Conservation (phyloP, 225 moss, liverwort and hornwort genomes). For the Neckera pumila region DNA sequence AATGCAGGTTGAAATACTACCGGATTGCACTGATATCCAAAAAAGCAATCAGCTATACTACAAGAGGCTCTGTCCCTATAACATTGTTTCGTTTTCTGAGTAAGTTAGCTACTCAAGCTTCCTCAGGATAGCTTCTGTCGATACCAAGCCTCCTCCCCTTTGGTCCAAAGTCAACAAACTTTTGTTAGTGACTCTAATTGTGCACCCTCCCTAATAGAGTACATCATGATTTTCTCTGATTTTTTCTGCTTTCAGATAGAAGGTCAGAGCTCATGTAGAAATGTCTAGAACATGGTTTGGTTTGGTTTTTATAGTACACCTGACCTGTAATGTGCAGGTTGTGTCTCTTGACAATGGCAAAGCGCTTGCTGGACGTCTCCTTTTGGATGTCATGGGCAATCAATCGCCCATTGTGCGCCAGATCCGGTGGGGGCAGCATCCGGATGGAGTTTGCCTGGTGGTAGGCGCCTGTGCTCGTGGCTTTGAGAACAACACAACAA, state of each 20-base stretch:
- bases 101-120: neutral
- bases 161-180: too few species aligned
- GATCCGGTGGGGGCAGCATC: conserved; percentile 88
- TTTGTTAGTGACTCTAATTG: neutral
- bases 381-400: conserved; percentile 94
- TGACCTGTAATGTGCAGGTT: conserved; percentile 24
- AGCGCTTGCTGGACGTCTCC: conserved; percentile 51
- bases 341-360: conserved; percentile 56
- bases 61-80: neutral
- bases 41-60: neutral
- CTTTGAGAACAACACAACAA: conserved; percentile 59
- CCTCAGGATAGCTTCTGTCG: neutral
- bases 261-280: neutral
- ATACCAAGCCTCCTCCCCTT: too few species aligned
- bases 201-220: neutral
- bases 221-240: neutral
- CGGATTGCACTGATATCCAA: neutral
- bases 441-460: conserved; percentile 91
- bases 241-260: too few species aligned
- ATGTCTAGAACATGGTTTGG: neutral
- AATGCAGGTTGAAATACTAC: neutral
- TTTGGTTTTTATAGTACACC: neutral
- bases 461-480: conserved; percentile 94
- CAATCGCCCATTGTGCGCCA: conserved; percentile 88
- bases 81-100: neutral